A percentile compares a stretch with the other conserved stretches of the same genome.
phyloP scores from a whole-genome alignment of 768 basidiomycete species.

The Rickenella mellea region DNA sequence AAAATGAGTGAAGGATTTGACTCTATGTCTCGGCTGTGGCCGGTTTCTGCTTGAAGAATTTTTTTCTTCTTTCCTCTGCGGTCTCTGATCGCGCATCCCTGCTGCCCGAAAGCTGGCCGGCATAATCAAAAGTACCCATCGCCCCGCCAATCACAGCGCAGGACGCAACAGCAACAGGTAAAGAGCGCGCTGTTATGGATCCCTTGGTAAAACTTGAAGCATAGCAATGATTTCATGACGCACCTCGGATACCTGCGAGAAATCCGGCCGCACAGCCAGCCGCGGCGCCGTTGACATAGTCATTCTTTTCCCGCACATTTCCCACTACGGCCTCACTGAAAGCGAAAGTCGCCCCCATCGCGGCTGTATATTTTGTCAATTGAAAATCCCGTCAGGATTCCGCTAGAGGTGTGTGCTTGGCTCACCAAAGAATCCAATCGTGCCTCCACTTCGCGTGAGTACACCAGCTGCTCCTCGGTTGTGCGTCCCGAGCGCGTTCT shows the following conservation, averaged over 20 bases:
- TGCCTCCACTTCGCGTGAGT: slow-evolving; percentile 77
- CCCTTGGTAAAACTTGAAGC: slow-evolving; percentile 8
- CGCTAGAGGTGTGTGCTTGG: slow-evolving; percentile 4
- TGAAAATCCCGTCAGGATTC: neutral
- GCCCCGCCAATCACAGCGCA: slow-evolving; percentile 72
- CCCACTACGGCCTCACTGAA: slow-evolving; percentile 73
- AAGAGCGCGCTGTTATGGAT: slow-evolving; percentile 53
- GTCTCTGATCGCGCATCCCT: slow-evolving; percentile 16
- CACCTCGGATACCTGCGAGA: slow-evolving; percentile 78
- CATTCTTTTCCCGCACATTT: slow-evolving; percentile 71
- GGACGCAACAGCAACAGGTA: slow-evolving; percentile 73
- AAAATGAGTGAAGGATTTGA: neutral
- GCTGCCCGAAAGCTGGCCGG: slow-evolving; percentile 52
- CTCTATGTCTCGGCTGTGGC: slow-evolving; percentile 22
- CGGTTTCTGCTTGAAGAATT: slow-evolving; percentile 73
- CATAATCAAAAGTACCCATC: slow-evolving; percentile 75
- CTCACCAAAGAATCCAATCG: slow-evolving; percentile 88
- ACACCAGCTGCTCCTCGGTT: slow-evolving; percentile 77
- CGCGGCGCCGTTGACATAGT: slow-evolving; percentile 72
- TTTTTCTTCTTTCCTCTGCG: slow-evolving; percentile 61
- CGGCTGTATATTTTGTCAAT: slow-evolving; percentile 40
- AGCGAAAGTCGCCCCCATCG: slow-evolving; percentile 82
- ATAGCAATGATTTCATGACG: slow-evolving; percentile 12
- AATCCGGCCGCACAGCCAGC: slow-evolving; percentile 93
- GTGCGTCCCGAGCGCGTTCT: slow-evolving; percentile 76